Conservation (phyloP, 495 filamentous ascomycete species). For the Hyphodiscus hymeniophilus region DNA sequence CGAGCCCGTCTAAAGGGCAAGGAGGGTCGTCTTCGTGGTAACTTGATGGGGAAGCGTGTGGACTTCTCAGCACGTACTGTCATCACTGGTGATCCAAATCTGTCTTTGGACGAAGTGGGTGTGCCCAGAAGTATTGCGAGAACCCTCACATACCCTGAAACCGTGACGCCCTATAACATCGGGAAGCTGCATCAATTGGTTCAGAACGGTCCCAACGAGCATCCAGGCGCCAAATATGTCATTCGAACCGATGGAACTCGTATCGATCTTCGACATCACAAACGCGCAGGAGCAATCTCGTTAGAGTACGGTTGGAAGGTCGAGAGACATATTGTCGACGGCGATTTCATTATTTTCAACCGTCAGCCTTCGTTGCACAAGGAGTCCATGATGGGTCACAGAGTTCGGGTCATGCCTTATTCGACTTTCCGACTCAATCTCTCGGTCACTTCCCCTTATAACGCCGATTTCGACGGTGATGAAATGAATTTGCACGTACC, state of each 20-base stretch:
- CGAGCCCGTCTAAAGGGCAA: conserved; percentile 96
- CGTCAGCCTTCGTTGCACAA: conserved; percentile 98
- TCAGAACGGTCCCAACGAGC: conserved; percentile 84
- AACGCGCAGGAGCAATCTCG: conserved; percentile 69
- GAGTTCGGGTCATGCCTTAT: conserved; percentile 95
- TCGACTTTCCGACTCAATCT: conserved; percentile 96
- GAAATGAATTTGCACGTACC: conserved; percentile 99
- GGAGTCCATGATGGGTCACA: conserved; percentile 99
- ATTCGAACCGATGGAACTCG: conserved; percentile 85
- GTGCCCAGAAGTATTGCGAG: conserved; percentile 83
- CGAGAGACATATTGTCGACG: conserved; percentile 89
- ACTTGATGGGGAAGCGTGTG: conserved; percentile 99
- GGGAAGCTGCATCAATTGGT: conserved; percentile 81
- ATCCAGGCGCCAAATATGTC: conserved; percentile 93
- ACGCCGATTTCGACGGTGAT: conserved; percentile 98
- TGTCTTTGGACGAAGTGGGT: conserved; percentile 93
- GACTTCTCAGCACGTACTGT: conserved; percentile 99
- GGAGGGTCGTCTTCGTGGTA: conserved; percentile 92
- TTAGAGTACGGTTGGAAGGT: conserved; percentile 98
- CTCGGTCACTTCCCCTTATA: conserved; percentile 97
- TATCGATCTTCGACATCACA: conserved; percentile 88
- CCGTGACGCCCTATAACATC: conserved; percentile 97
- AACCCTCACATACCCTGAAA: conserved; percentile 91
- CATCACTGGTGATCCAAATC: conserved; percentile 95
- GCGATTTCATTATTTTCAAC: conserved; percentile 98